phyloP scores from a whole-genome alignment of 805 yeast species.

The Scheffersomyces amazonensis region DNA sequence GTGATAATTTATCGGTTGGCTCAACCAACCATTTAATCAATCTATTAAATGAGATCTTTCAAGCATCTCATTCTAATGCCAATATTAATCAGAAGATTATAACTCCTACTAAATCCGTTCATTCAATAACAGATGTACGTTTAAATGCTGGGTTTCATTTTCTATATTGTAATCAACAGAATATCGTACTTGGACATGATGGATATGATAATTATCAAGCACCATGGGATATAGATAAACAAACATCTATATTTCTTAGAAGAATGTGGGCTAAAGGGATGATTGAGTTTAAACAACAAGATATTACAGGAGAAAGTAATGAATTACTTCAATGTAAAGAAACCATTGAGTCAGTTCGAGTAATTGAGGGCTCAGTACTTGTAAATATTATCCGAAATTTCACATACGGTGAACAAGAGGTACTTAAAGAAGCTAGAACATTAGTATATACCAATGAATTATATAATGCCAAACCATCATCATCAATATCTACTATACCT shows the following conservation, averaged over 20 bases:
- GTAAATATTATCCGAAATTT: slow-evolving; percentile 58
- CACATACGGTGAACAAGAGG: slow-evolving; percentile 13
- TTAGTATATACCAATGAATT: slow-evolving; percentile 57
- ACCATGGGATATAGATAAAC: slow-evolving; percentile 35
- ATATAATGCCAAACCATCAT: slow-evolving; percentile 17
- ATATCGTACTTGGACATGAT: slow-evolving; percentile 52
- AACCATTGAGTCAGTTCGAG: slow-evolving; percentile 39
- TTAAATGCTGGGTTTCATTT: slow-evolving; percentile 74
- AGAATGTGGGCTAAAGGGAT: slow-evolving; percentile 83
- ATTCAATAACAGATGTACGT: too few species aligned
- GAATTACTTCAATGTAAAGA: slow-evolving; percentile 53
- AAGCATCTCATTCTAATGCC: not conserved
- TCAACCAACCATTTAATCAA: slow-evolving; percentile 14
- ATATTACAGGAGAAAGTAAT: slow-evolving; percentile 23
- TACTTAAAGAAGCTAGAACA: slow-evolving; percentile 51
- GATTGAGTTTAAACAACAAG: slow-evolving; percentile 37
- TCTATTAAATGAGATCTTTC: slow-evolving; percentile 12
- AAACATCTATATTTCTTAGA: slow-evolving; percentile 40
- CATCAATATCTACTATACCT: slow-evolving; percentile 18
- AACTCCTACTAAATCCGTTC: too few species aligned
- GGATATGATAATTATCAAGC: slow-evolving; percentile 83
- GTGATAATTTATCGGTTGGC: slow-evolving; percentile 19
- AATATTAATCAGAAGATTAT: not conserved
- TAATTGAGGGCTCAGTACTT: slow-evolving; percentile 34
- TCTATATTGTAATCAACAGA: slow-evolving; percentile 61